Base-by-base conservation (phyloP, 2,329 filamentous ascomycete species). In the Colletotrichum karsti region DNA sequence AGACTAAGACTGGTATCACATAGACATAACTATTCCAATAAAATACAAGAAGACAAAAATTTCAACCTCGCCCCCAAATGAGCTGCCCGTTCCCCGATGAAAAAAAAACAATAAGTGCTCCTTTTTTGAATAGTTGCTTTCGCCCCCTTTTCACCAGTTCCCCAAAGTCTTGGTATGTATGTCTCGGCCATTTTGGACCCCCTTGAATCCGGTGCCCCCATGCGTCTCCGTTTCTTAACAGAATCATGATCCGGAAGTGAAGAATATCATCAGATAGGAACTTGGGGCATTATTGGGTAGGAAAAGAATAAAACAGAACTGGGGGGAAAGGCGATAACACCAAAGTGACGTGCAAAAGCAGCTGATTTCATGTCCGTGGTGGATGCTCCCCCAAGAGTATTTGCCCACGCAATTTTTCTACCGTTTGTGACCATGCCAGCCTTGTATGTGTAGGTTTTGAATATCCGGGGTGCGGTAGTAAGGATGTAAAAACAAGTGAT, bases 1-100 rank as follows among this genome's bases (percentile, higher is more conserved):
- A 50, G 33, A 61, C 54, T 24, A 42, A 56, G 54, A 54, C 60
- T 67, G 62, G 66, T 69, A 69, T 69, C 66, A 62, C 66, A 42
- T 65, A 60, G 54, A 66, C 65, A 64, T 26, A 41, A 37, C n/a
- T 18, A 65, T 42, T 39, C 37, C 53, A 62, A 70, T 51, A 62
- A 53, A 70, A 57, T 58, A 70, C 54, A 63, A 59, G 60, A 58
- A 69, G 57, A 42, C 51, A 65, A 53, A 55, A 44, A 65, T 37
- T 39, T 30, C 59, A 68, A 53, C 41, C 26, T 41, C 28, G 37
- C 42, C 56, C 42, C 18, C n/a, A n/a, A 15, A 37, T 44, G 28
- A 42, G 61, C 37, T 42, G 59, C 24, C 53, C 44, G 20, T 46
- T 28, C 13, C 37, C 57, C n/a, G 15, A 41, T 37, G 55, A 53